Base-by-base conservation (phyloP, 306 rosid species). In the Bauhinia variegata region DNA sequence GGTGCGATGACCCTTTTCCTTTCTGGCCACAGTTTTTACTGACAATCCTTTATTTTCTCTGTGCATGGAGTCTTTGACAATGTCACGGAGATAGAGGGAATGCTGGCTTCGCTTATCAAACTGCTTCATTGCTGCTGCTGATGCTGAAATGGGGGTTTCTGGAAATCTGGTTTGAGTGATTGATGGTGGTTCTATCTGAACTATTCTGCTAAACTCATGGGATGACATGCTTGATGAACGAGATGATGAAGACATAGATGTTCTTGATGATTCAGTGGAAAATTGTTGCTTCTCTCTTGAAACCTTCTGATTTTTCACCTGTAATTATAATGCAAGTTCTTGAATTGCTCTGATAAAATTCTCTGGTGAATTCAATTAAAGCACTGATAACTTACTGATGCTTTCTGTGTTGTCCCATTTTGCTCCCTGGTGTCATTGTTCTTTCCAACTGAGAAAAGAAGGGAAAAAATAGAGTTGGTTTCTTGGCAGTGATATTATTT, bases 171-270 rank as follows among this genome's bases (percentile, higher is more conserved):
- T 59, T 55, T 30, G 91, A 75, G 54, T 54, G 32, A 59, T 58
- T 56, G 82, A 68, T 18, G 78, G 47, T 12, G 85, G 68, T 46
- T 87, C 91, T 19, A 53, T 68, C 48, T 80, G 86, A 60, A 85
- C 70, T 32, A 84, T 59, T 80, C 73, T 81, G 76, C 62, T 79
- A 7, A 73, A 76, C 41, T 92, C 98, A 14, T 78, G 55, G 9
- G 96, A 86, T 50, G 98, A 87, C 83, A 87, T 79, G 86, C 89
- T 86, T 4, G 96, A 87, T 49, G 96, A 89, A 75, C 89, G 79
- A 7, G 93, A 73, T 17, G 98, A 86, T 31, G 97, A 84, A 30
- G 96, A 72, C 67, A 81, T 31, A 7, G 95, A 82, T 52, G 81
- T 69, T 61, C 69, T 83, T 13, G 96, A 81, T 54, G 96, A 87